phyloP scores from a whole-genome alignment of 441 rosid genomes.

The Pelargonium citronellum region DNA sequence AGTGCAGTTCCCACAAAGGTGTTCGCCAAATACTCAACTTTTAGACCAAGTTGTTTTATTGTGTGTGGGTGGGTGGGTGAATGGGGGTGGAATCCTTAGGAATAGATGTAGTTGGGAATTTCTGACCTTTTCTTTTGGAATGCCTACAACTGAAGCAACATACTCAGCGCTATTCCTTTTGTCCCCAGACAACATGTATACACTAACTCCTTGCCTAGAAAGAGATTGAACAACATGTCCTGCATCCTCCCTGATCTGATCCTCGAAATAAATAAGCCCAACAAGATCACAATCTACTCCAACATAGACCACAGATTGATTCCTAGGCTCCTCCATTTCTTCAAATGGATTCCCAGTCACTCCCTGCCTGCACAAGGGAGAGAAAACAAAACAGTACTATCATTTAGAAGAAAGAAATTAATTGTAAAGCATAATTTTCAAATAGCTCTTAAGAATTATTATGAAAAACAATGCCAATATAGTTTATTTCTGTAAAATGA shows the following conservation, averaged over 20 bases:
- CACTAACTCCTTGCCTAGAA: slow-evolving; percentile 61
- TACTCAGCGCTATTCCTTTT: slow-evolving; percentile 72
- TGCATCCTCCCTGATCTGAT: slow-evolving; percentile 92
- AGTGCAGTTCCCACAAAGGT: background rate
- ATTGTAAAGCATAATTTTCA: background rate
- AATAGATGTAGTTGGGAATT: background rate
- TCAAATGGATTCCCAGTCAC: slow-evolving; percentile 42
- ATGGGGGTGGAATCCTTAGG: background rate
- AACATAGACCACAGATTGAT: slow-evolving; percentile 75
- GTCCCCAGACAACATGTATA: slow-evolving; percentile 94
- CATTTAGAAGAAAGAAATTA: background rate
- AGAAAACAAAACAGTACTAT: background rate
- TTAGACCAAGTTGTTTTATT: slow-evolving; percentile 10
- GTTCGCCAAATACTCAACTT: background rate
- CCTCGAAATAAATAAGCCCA: slow-evolving; percentile 80
- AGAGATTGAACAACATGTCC: slow-evolving; percentile 61
- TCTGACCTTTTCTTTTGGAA: slow-evolving; percentile 68
- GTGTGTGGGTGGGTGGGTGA: background rate
- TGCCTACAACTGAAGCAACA: slow-evolving; percentile 85
- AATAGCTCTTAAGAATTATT: background rate
- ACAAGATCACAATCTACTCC: slow-evolving; percentile 72
- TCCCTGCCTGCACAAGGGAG: slow-evolving; percentile 57
- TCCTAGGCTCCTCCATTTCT: slow-evolving; percentile 42
- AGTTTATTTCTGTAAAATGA: background rate
- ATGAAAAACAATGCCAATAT: background rate